A percentile compares a stretch with the other conserved stretches of the same genome.
Evolutionary conservation across 345 rosid genomes (phyloP).

Genomic region (Noccaea bulbosa): DNA sequence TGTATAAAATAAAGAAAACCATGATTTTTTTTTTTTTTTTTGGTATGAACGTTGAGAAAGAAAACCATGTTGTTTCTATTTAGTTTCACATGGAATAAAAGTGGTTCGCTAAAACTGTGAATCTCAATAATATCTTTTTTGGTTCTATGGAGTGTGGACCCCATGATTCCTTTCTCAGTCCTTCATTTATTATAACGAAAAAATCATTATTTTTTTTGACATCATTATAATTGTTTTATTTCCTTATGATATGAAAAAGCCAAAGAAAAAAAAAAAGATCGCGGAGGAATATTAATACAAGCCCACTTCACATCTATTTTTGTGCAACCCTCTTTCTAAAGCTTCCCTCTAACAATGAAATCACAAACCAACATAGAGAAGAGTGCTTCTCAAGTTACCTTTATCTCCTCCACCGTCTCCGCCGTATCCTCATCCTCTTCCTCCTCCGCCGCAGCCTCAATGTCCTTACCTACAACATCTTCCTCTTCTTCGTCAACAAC

Average conservation of each 20-base stretch:
- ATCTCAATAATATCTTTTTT: conserved; percentile 35
- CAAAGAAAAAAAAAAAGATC: conserved; percentile 27
- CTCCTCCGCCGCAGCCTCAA: conserved; percentile 13
- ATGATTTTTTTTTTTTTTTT: too few relatives aligned
- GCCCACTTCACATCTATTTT: conserved; percentile 45
- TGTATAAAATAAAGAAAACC: too few relatives aligned
- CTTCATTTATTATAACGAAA: conserved; percentile 14
- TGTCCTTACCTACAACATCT: conserved; percentile 41
- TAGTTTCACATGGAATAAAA: conserved; percentile 45
- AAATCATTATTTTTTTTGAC: background rate
- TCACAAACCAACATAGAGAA: conserved; percentile 50
- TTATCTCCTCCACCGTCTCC: background rate
- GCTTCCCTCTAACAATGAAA: conserved; percentile 45
- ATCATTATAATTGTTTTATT: background rate
- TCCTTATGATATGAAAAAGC: conserved; percentile 39
- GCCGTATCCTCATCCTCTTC: conserved; percentile 31
- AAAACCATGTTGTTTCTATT: conserved; percentile 29
- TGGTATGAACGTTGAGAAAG: background rate
- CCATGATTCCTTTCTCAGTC: conserved; percentile 35
- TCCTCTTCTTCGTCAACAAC: conserved; percentile 39
- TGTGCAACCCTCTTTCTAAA: conserved; percentile 42
- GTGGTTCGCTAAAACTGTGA: conserved; percentile 42
- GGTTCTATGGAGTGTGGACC: conserved; percentile 42
- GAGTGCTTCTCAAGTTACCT: conserved; percentile 47
- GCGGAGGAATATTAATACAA: conserved; percentile 44